Percentiles rank a stretch among this genome's conserved stretches.
These are phyloP conservation scores for Paraphysoderma sedebokerense DNA, from an alignment of 371 early-diverging fungal species.

Conservation along the genomic window DNA sequence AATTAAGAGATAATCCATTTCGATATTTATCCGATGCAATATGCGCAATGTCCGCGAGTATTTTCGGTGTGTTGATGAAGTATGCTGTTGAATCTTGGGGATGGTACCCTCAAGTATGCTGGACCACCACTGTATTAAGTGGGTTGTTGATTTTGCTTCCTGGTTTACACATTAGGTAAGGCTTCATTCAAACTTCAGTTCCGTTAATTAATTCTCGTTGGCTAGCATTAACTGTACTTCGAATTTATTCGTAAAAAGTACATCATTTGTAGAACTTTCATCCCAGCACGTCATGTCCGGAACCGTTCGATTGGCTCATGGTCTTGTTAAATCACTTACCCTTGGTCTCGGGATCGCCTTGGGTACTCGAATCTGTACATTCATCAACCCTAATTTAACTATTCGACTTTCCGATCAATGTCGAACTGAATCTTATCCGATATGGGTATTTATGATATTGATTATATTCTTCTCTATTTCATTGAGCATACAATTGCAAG, in stretches of 20 bases:
- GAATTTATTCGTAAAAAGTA: no score
- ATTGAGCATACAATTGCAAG: background rate
- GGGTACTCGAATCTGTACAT: background rate
- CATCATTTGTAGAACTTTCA: background rate
- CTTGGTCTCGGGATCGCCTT: background rate
- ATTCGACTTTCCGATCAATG: background rate
- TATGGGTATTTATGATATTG: background rate
- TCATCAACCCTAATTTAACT: no score
- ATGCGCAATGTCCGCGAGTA: background rate
- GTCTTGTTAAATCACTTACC: background rate
- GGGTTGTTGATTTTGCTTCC: background rate
- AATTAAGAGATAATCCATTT: background rate
- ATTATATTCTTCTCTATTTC: background rate
- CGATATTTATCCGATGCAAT: background rate
- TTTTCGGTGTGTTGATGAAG: background rate
- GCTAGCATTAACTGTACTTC: no score
- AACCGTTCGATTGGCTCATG: background rate
- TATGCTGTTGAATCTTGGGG: background rate
- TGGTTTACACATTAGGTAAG: background rate
- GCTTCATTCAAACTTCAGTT: no score
- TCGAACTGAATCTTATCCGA: no score
- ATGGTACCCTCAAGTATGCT: background rate
- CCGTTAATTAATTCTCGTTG: no score
- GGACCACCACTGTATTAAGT: background rate
- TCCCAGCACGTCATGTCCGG: background rate